Evolutionary conservation across 2,329 filamentous ascomycete species (phyloP), one percentile per base, ranked within the genome.

Genomic region (Aspergillus versicolor): DNA sequence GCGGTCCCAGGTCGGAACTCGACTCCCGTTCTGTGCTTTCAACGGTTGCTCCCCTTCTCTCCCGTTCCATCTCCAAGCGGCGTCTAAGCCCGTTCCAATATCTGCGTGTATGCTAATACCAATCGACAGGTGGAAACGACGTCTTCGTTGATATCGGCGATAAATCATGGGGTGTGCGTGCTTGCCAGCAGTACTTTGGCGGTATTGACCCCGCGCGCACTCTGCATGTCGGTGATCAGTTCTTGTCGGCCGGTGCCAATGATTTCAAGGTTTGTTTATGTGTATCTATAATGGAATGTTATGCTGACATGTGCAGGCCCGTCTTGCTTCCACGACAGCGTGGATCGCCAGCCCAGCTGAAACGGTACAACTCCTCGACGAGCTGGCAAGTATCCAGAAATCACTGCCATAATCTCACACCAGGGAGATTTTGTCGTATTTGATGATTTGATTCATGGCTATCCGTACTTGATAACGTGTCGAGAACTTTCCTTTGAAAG

Each of bases 81-180:
- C 17, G 22, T n/a, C 3, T 4, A 4, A 30, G 24, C 27, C 27
- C 3, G 32, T n/a, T n/a, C 2, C n/a, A 13, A n/a, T 15, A n/a
- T 24, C 5, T 30, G 4, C 19, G 13, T 27, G 40, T 30, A 44
- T 37, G 32, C 53, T 55, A 50, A 55, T 38, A 2, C 24, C 9
- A 13, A 17, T 50, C 30, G 3, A 9, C 13, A 38, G 80, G 93
- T 53, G 94, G 94, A 11, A 93, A 94, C 61, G 94, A 99, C 73
- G 92, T 97, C 42, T 99, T 99, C 75, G 92, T 99, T 53, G 94
- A 99, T 73, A 97, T 99, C 69, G 94, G 94, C 55, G 94, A 99
- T 77, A 99, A 99, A 78, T 92, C 88, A 52, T 96, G 92, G 89
- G 94, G 94, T 62, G 94, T 99, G 3, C 83, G 90, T 34, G 91